These are phyloP conservation scores for Nothophytophthora sp. DNA, from an alignment of 352 stramenopile species.

Conservation along the genomic window DNA sequence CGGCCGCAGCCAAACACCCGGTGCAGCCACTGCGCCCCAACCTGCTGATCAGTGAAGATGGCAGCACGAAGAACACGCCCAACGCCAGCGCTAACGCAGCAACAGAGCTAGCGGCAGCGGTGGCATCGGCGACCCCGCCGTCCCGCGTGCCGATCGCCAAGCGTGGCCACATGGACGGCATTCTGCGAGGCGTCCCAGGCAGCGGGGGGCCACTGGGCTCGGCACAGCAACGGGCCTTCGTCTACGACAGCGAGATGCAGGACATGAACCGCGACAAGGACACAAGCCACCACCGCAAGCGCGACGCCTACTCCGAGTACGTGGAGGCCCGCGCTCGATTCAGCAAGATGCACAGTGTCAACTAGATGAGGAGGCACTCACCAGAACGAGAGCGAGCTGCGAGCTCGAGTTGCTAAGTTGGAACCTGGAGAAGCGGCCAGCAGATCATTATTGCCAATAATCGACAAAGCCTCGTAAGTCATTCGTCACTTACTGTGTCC, in stretches of 20 bases:
- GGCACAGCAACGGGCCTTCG: constrained; percentile 55
- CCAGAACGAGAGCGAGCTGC: not conserved
- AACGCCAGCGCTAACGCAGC: constrained; percentile 11
- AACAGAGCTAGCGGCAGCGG: constrained; percentile 9
- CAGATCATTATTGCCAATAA: constrained; percentile 3
- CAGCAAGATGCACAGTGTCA: constrained; percentile 91
- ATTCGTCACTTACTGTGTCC: constrained; percentile 11
- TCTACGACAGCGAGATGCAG: constrained; percentile 76
- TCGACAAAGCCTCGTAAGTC: constrained; percentile 6
- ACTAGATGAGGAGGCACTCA: constrained; percentile 32
- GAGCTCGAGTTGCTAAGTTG: not conserved
- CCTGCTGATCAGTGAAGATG: constrained; percentile 37
- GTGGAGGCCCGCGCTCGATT: constrained; percentile 86
- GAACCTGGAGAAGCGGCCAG: not conserved
- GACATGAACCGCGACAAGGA: constrained; percentile 78
- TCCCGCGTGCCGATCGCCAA: constrained; percentile 63
- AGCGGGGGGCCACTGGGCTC: constrained; percentile 27
- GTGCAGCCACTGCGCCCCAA: constrained; percentile 52
- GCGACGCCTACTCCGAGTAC: constrained; percentile 87
- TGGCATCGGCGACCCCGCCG: constrained; percentile 9
- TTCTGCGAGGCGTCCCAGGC: constrained; percentile 61
- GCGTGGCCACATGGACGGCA: constrained; percentile 78
- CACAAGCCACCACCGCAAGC: constrained; percentile 75
- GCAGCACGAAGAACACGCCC: constrained; percentile 13
- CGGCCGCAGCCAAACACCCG: constrained; percentile 51